Evolutionary conservation across 192 early-diverging fungal genomes (phyloP), one percentile per base, ranked within the genome.

Genomic region (Polychytrium aggregatum): DNA sequence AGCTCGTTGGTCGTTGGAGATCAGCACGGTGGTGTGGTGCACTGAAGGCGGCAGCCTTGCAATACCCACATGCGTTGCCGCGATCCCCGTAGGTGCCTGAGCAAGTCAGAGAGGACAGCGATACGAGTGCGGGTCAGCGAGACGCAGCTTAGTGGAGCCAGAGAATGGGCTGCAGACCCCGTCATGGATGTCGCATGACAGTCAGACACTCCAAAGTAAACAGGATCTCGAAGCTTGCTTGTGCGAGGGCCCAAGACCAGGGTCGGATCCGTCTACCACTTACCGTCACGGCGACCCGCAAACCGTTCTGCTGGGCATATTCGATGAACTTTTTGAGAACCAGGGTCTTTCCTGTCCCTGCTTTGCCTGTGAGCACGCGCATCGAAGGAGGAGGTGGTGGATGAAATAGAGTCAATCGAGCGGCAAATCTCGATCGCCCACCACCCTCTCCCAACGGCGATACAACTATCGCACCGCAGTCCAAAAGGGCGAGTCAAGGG

Each of bases 21-120:
- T 11, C 31, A 33, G 6, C n/a, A n/a, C n/a, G n/a, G n/a, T n/a
- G n/a, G n/a, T 13, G 45, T 41, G 29, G 17, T 41, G 6, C 20
- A 14, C 27, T 9, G 25, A n/a, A 14, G 11, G 18, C 9, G 38
- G 3, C 18, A 28, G 30, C 21, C 7, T 9, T 52, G 35, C 33
- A 40, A 29, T 0, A 26, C 44, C 1, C 41, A 59, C 44, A 65
- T 62, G 61, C 20, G 61, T 39, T 9, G 68, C 68, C 10, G 68
- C 68, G 28, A 71, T 63, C 18, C 68, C 68, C 10, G 68, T 73
- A 6, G 71, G 62, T 20, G 62, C 59, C 68, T 71, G 41, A 3
- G n/a, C 17, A n/a, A n/a, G 4, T 18, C 25, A 18, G 46, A 48
- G 34, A 33, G n/a, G 18, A 49, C 14, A 39, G 25, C 7, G 9